Evolutionary conservation across 805 yeast genomes (phyloP), one percentile per base, ranked within the genome.

Genomic region (Phaffomyces opuntiae): DNA sequence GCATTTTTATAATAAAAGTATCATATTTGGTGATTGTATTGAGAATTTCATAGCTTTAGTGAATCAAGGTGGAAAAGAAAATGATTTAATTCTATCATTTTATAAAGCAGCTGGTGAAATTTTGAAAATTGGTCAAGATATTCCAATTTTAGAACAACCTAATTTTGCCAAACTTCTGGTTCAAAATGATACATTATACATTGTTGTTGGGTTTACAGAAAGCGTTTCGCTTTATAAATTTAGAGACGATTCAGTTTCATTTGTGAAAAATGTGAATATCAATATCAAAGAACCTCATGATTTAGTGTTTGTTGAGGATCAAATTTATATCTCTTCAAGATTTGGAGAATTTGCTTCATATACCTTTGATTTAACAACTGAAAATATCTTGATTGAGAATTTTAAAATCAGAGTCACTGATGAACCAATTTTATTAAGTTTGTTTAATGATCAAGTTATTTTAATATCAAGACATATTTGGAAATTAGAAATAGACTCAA

Each of bases 311-410:
- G 19, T 38, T 4, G 43, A 49, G 6, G 39, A 53, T 29, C 19
- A 39, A 5, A 17, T 56, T 9, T 53, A 51, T 36, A 32, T 59
- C 17, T 52, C 56, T n/a, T 53, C 61, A 9, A 48, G 61, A 42
- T 36, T 21, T 36, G 63, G 63, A 9, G 49, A 51, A 9, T 50
- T 43, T 16, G 16, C 39, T 0, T 31, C 46, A 5, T 53, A 42
- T 37, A 36, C 36, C 9, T 34, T 54, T 8, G 13, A 40, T 35
- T 11, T 29, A 11, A 35, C n/a, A 11, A 19, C 4, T 11, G 27
- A 14, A 19, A 3, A 19, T 24, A 13, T 36, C 5, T n/a, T 36
- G 2, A 21, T 27, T 7, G 2, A 42, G 26, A 8, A 38, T 5
- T 12, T 17, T 32, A 35, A 36, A 0, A 14, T 55, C 1, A 38